phyloP scores from a whole-genome alignment of 371 early-diverging fungal species.

The Dichotomocladium elegans region DNA sequence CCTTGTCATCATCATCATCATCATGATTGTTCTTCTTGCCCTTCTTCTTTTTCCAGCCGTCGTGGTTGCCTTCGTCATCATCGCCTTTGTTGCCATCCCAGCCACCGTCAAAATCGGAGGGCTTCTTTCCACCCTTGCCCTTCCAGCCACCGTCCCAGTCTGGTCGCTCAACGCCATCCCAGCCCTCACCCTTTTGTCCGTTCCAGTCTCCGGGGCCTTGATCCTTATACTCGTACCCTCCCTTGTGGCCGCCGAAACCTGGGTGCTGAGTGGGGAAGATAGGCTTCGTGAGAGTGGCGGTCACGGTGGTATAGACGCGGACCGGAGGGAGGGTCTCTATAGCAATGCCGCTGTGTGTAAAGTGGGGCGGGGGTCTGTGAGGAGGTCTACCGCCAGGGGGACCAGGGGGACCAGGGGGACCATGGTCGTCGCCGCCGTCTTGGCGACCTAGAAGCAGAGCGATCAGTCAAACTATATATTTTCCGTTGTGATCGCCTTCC shows the following conservation, averaged over 20 bases:
- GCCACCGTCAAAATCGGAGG: background rate
- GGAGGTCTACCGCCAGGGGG: too few relatives aligned
- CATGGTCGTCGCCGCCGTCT: too few relatives aligned
- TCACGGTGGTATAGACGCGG: slow-evolving; percentile 6
- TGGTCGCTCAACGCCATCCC: background rate
- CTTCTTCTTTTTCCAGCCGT: slow-evolving; percentile 2
- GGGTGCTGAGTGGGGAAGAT: slow-evolving; percentile 4
- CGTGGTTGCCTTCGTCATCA: background rate
- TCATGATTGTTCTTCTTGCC: slow-evolving; percentile 2
- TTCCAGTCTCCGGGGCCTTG: background rate
- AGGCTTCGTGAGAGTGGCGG: slow-evolving; percentile 2
- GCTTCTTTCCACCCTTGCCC: background rate
- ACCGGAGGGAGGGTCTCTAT: slow-evolving; percentile 11
- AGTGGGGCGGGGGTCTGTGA: too few relatives aligned
- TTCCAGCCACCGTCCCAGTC: background rate
- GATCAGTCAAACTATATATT: too few relatives aligned
- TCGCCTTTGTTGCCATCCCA: background rate
- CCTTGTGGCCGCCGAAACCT: too few relatives aligned
- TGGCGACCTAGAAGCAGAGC: too few relatives aligned
- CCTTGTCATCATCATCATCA: slow-evolving; percentile 3
- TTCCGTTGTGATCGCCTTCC: too few relatives aligned
- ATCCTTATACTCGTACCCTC: too few relatives aligned
- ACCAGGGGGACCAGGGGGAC: too few relatives aligned
- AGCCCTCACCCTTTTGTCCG: background rate
- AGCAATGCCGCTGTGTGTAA: slow-evolving; percentile 1